Base-by-base conservation (phyloP, 352 stramenopile genomes). In the Halophytophthora polymorphica region DNA sequence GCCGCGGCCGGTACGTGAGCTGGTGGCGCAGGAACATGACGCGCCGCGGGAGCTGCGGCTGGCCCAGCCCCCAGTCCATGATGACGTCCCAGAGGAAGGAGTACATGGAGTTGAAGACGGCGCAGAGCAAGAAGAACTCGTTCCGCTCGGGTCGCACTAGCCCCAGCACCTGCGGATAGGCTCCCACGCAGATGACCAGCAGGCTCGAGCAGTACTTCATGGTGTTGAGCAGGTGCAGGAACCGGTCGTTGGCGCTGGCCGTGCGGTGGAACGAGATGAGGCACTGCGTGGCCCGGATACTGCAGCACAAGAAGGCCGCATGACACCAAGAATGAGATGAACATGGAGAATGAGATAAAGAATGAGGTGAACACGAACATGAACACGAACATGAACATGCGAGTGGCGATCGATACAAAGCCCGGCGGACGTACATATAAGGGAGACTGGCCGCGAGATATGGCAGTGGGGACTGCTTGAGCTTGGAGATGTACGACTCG, bases 41-140 rank as follows among this genome's bases (percentile, higher is more conserved):
- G 15, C 52, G 49, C 22, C 45, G 54, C 13, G 73, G 73, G 21
- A 89, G 50, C 12, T 75, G 66, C 0, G 83, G 83, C 50, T 93
- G 76, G n/a, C 79, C 85, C 8, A 97, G 72, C 8, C 93, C 93
- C 95, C 95, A 98, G 70, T 98, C 94, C 89, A 98, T 98, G 55
- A 96, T 88, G 2, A 99, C 92, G 64, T 99, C 96, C 95, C 95
- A 99, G 7, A 86, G 78, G 67, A 98, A 98, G 54, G 91, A 98
- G 64, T 98, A 98, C 13, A 98, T 67, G 35, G 93, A 98, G 51
- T 96, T 98, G 53, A 96, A 93, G 10, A 88, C 82, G 1, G 83
- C 85, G 44, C 75, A 87, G 1, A 88, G 65, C 31, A 93, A 48
- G 48, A 93, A 95, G 29, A 93, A 72, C 22, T 59, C 81, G 60